These are phyloP conservation scores for Rhizopus sp. DNA, from an alignment of 371 early-diverging fungal genomes.

Conservation along the genomic window DNA sequence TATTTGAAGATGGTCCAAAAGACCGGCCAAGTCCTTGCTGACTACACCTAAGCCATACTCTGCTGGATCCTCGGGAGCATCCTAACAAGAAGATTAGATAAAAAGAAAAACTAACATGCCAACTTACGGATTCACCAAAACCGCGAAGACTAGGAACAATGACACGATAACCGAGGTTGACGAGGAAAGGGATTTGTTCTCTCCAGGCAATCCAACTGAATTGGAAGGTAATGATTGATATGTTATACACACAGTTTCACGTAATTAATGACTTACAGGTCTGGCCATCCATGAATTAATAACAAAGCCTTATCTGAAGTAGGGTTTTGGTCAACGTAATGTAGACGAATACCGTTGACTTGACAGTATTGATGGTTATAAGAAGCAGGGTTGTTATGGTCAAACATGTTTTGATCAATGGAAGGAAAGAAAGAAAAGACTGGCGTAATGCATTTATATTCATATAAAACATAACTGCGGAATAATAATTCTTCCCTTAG, in stretches of 20 bases:
- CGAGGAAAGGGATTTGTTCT: slow-evolving; percentile 69
- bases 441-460: background rate
- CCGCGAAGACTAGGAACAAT: slow-evolving; percentile 71
- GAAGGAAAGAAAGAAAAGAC: background rate
- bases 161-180: slow-evolving; percentile 68
- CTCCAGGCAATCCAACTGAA: slow-evolving; percentile 70
- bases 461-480: background rate
- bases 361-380: slow-evolving; percentile 42
- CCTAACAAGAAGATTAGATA: slow-evolving; percentile 26
- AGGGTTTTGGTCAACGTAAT: slow-evolving; percentile 74
- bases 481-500: background rate
- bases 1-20: slow-evolving; percentile 63
- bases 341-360: slow-evolving; percentile 51
- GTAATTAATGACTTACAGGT: slow-evolving; percentile 38
- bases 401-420: slow-evolving; percentile 20
- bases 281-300: slow-evolving; percentile 76
- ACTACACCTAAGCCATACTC: slow-evolving; percentile 59
- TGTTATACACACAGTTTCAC: too few relatives aligned
- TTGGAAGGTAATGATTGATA: slow-evolving; percentile 64
- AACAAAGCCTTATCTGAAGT: slow-evolving; percentile 49
- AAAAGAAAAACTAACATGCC: background rate
- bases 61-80: slow-evolving; percentile 47
- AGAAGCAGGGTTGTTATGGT: slow-evolving; percentile 40
- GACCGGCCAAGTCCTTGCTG: slow-evolving; percentile 54
- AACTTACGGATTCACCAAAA: slow-evolving; percentile 67